Evolutionary conservation across 768 basidiomycete genomes (phyloP).

Genomic region (Daedalea quercina): DNA sequence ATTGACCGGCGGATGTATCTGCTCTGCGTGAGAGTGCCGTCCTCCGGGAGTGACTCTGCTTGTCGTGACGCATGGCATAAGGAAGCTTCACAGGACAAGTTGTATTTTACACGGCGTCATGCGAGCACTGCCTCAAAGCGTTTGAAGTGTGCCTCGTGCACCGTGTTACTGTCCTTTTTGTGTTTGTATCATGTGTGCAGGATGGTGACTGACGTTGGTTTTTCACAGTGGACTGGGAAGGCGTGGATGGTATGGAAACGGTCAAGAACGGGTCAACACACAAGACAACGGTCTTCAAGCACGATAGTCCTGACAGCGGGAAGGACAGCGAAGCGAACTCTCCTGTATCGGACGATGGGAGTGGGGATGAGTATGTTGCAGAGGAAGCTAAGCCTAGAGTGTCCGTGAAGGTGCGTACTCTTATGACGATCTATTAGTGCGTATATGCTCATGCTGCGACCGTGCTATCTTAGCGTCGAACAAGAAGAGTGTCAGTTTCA

Average conservation of each 20-base stretch:
- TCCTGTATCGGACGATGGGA: conserved; percentile 28
- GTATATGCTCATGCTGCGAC: conserved; percentile 10
- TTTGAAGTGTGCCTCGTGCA: too few relatives aligned
- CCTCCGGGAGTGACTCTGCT: background rate
- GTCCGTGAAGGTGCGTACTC: conserved; percentile 38
- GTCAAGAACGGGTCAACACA: background rate
- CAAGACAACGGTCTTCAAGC: background rate
- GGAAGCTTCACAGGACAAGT: background rate
- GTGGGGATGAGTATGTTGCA: conserved; percentile 67
- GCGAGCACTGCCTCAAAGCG: too few relatives aligned
- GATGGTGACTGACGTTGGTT: conserved; percentile 21
- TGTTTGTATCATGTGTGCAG: background rate
- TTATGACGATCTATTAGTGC: background rate
- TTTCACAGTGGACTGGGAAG: conserved; percentile 68
- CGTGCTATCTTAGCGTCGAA: conserved; percentile 31
- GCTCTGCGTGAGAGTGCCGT: background rate
- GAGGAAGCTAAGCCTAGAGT: conserved; percentile 29
- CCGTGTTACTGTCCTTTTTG: too few relatives aligned
- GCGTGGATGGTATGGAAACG: conserved; percentile 48
- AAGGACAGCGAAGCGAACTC: conserved; percentile 35
- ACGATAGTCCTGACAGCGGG: conserved; percentile 11
- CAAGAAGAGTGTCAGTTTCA: conserved; percentile 32
- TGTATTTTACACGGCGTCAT: too few relatives aligned
- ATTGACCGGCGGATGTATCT: background rate
- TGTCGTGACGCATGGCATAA: background rate